Base-by-base conservation (phyloP, 1,284 basidiomycete genomes). In the Lentinula novae-zelandiae region DNA sequence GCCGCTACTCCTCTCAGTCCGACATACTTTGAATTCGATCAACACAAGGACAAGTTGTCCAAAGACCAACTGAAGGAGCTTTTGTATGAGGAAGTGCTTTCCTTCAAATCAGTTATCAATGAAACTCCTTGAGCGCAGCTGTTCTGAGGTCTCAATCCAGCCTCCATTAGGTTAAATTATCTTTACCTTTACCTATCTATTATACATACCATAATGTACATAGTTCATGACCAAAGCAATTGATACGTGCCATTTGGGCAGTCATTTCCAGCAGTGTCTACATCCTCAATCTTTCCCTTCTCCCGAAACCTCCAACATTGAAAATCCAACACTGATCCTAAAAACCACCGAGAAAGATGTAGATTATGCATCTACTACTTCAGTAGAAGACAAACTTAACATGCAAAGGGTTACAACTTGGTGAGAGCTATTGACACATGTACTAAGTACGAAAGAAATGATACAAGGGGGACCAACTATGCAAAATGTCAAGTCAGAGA, bases 11-110 rank as follows among this genome's bases (percentile, higher is more conserved):
- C 95, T 39, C 85, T 98, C 49, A 90, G 92, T 63, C 87, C 92
- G 1, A 85, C 89, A 66, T 97, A 96, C 81, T 97, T 98, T 75
- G 93, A 95, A 69, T 97, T 97, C 72, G 95, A 98, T 72, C 77
- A 90, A 48, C 60, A 70, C 92, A 90, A 94, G 63, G 89, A 93
- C 79, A 96, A 96, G 79, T 93, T 96, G 65, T 91, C 94, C 67
- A 95, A 96, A 75, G 92, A 89, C 71, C 79, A 81, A 66, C 70
- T 82, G 58, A 81, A 81, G 75, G 82, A 82, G 65, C 76, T 86
- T 51, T 78, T 86, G 36, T 85, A 85, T 67, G 82, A 85, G 64
- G 84, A 86, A 67, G 83, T 86, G 13, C n/a, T 62, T 13, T 55
- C 59, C 27, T 60, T 60, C 36, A 56, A 22, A 40, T 48, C 59